Percentiles rank a stretch among this genome's conserved stretches.
phyloP scores from a whole-genome alignment of 257 asterid species.

The Penstemon eatonii region DNA sequence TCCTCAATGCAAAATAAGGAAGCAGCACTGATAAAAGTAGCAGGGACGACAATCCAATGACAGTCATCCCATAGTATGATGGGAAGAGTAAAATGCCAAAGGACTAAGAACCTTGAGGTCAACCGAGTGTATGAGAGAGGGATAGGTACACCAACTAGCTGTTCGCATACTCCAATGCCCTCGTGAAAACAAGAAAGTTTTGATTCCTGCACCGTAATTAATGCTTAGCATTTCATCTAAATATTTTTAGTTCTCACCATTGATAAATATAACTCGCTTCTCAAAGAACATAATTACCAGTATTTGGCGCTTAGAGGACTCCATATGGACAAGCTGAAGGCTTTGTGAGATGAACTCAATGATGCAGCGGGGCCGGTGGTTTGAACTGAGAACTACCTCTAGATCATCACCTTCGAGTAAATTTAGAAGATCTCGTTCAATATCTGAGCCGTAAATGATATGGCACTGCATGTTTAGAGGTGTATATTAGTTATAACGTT shows the following conservation, averaged over 20 bases:
- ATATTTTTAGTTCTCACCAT: background rate
- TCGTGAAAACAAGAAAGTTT: constrained; percentile 83
- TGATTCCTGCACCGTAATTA: constrained; percentile 61
- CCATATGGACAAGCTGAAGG: constrained; percentile 67
- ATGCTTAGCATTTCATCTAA: background rate
- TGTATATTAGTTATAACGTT: constrained; percentile 14
- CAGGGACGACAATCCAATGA: constrained; percentile 97
- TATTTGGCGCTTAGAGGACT: constrained; percentile 54
- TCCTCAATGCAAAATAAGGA: constrained; percentile 94
- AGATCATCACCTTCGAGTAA: constrained; percentile 79
- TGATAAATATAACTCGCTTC: background rate
- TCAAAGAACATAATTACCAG: constrained; percentile 49
- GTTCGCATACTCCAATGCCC: constrained; percentile 81
- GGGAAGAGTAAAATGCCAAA: constrained; percentile 99
- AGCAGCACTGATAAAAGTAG: constrained; percentile 94
- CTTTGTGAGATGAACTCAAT: constrained; percentile 90
- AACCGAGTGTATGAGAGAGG: constrained; percentile 93
- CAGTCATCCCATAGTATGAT: constrained; percentile 96
- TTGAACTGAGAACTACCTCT: constrained; percentile 65
- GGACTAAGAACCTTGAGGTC: constrained; percentile 91
- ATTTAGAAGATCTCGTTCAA: constrained; percentile 58
- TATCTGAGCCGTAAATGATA: constrained; percentile 63
- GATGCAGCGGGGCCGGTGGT: constrained; percentile 85
- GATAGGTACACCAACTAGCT: constrained; percentile 81
- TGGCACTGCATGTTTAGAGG: constrained; percentile 73